These are phyloP conservation scores for Phialemonium atrogriseum DNA, from an alignment of 2,329 filamentous ascomycete genomes.

Conservation along the genomic window DNA sequence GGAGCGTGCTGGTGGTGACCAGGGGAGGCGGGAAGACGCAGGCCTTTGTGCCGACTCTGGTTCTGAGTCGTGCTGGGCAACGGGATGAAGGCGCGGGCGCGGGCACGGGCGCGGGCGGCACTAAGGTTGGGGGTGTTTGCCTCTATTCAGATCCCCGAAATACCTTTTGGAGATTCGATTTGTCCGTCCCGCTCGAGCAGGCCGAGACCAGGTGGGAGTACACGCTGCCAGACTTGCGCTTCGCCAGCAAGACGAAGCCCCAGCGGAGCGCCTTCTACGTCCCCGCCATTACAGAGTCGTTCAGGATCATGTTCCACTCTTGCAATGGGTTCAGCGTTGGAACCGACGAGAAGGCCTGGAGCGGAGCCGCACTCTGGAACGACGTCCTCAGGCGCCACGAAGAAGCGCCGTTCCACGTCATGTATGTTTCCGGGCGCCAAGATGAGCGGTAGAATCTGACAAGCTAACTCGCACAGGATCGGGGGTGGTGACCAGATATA, in stretches of 20 bases:
- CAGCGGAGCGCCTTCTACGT: conserved; percentile 71
- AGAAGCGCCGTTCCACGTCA: conserved; percentile 82
- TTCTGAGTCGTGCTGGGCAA: conserved; percentile 32
- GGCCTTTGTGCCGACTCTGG: conserved; percentile 50
- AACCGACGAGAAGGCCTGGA: conserved; percentile 78
- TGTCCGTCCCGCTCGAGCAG: conserved; percentile 66
- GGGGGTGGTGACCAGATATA: conserved; percentile 96
- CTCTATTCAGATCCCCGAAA: conserved; percentile 57
- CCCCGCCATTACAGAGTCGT: conserved; percentile 72
- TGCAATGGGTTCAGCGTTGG: conserved; percentile 94
- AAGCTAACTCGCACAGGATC: conserved; percentile 49
- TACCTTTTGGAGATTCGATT: conserved; percentile 91
- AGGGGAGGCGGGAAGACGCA: conserved; percentile 57
- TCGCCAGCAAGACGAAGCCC: conserved; percentile 47
- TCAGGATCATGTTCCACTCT: conserved; percentile 98
- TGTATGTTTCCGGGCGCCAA: too few relatives aligned
- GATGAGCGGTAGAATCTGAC: too few relatives aligned
- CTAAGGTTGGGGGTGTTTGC: conserved; percentile 43
- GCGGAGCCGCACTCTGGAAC: conserved; percentile 89
- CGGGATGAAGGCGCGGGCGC: conserved; percentile 16
- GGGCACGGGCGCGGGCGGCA: conserved; percentile 6
- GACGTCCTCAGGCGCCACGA: conserved; percentile 81
- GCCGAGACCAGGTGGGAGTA: conserved; percentile 74
- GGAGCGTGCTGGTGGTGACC: conserved; percentile 78
- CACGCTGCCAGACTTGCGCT: conserved; percentile 57